A percentile compares a stretch with the other conserved stretches of the same genome.
Evolutionary conservation across 1,284 basidiomycete species (phyloP).

Genomic region (Trametes polyzona): DNA sequence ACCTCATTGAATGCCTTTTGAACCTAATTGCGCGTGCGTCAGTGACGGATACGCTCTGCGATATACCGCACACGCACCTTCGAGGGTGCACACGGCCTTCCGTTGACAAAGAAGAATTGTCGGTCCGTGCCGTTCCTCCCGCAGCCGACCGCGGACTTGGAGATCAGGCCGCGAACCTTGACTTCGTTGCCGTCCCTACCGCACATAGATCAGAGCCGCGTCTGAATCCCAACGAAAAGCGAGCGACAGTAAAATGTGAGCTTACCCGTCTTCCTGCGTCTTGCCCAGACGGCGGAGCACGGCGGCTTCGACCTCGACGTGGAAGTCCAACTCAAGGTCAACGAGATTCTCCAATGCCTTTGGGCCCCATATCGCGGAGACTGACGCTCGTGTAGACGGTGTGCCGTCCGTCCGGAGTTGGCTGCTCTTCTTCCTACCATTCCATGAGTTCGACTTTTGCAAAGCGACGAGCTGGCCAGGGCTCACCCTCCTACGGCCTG

Average conservation of each 20-base stretch:
- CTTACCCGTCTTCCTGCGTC: conserved; percentile 31
- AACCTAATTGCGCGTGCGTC: conserved; percentile 48
- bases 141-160: conserved; percentile 72
- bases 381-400: conserved; percentile 64
- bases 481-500: conserved; percentile 74
- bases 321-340: conserved; percentile 73
- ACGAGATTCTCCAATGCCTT: conserved; percentile 79
- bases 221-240: neutral
- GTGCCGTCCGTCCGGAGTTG: conserved; percentile 79
- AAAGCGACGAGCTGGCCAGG: neutral
- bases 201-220: neutral
- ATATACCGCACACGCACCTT: conserved; percentile 53
- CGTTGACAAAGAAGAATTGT: conserved; percentile 95
- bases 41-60: neutral
- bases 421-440: conserved; percentile 66
- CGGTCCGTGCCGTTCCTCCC: conserved; percentile 84
- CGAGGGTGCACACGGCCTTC: conserved; percentile 81
- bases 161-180: conserved; percentile 76
- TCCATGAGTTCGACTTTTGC: neutral
- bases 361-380: conserved; percentile 84
- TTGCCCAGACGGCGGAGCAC: conserved; percentile 41
- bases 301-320: conserved; percentile 65
- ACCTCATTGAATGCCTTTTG: conserved; percentile 90
- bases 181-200: conserved; percentile 45
- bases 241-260: neutral